Base-by-base conservation (phyloP, 139 green algal species). In the Eudorina sp. region DNA sequence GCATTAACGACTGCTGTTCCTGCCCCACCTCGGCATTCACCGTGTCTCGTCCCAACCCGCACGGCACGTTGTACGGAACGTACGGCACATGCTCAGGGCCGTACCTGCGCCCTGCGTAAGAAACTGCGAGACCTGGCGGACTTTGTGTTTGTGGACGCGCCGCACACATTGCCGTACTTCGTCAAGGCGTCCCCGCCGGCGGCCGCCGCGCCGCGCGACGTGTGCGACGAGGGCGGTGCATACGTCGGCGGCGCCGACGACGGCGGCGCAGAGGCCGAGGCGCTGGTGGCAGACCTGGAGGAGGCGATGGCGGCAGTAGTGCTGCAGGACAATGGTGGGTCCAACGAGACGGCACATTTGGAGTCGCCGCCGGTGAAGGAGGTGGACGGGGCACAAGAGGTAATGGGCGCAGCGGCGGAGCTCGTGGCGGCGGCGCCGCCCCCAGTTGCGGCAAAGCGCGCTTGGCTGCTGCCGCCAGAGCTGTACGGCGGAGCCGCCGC, bases 71-170 rank as follows among this genome's bases (percentile, higher is more conserved):
- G 46, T 46, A 73, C 25, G 31, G 46, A 45, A 25, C 66, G 66
- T 75, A 45, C 66, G 29, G 45, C 89, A 94, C n/a, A n/a, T n/a
- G n/a, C n/a, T n/a, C n/a, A n/a, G 80, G 96, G 94, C 1, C 93
- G 97, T 14, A 95, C 93, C 3, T 74, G 73, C 34, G 92, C 78
- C 0, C 84, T 99, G 25, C 81, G 89, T 9, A 95, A 94, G 88
- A 88, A 91, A 64, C 92, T 99, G 16, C 68, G 84, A 2, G 75
- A 90, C 40, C 18, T 96, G 18, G 95, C 90, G 4, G 95, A 97
- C 0, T 93, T 99, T 40, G 88, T 95, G 2, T 99, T 96, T 78
- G 53, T 98, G 18, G 95, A 99, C 81, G 97, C 91, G 8, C 97
- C 97, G 0, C 95, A 98, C 85, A 29, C 75, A 27, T 92, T 99